Percentiles rank a stretch among this genome's conserved stretches.
Evolutionary conservation across 257 asterid species (phyloP).

Genomic region (Solanum rostratum): DNA sequence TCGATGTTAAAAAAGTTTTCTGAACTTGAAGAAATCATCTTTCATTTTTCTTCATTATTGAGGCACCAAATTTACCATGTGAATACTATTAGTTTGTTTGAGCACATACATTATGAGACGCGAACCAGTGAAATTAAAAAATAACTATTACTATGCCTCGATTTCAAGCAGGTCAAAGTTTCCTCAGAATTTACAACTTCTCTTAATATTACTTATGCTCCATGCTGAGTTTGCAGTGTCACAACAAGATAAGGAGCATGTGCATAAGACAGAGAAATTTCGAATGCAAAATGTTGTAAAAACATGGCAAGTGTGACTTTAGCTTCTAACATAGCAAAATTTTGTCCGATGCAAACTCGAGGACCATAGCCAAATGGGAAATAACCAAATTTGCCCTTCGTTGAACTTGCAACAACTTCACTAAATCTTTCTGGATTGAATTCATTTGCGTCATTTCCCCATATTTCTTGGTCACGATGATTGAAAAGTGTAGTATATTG

Average conservation of each 20-base stretch:
- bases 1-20: background rate
- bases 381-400: conserved; percentile 6
- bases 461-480: conserved; percentile 30
- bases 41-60: background rate
- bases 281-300: conserved; percentile 24
- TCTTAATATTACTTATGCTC: conserved; percentile 10
- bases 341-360: conserved; percentile 45
- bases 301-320: conserved; percentile 41
- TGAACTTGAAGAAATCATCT: background rate
- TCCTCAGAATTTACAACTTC: background rate
- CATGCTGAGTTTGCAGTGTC: conserved; percentile 24
- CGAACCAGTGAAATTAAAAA: no score
- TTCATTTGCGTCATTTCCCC: conserved; percentile 50
- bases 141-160: background rate
- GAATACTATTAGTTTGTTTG: background rate
- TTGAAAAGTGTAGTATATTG: conserved; percentile 7
- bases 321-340: conserved; percentile 40
- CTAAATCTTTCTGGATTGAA: conserved; percentile 43
- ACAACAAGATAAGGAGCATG: conserved; percentile 30
- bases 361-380: conserved; percentile 49
- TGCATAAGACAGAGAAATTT: conserved; percentile 35
- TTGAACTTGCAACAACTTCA: conserved; percentile 27
- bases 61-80: background rate
- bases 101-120: no score
- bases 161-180: background rate